Conservation (phyloP, 176 grass and related monocot species). For the Oryza glaberrima region DNA sequence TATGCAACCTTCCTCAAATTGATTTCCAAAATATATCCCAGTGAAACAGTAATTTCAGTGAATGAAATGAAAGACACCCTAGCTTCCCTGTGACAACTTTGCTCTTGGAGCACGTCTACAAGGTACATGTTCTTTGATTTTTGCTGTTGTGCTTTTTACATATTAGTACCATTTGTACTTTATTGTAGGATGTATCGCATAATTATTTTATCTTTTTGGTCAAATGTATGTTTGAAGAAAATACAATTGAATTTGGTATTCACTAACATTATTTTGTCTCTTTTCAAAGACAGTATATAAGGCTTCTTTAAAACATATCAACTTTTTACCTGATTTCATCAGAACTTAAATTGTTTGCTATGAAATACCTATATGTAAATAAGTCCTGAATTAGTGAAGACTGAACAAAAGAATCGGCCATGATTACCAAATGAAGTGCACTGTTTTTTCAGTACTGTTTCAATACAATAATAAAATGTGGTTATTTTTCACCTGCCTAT, state of each 20-base stretch:
- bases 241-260: not conserved
- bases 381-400: too few species aligned
- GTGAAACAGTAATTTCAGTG: conserved; percentile 66
- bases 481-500: too few species aligned
- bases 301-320: not conserved
- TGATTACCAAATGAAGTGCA: too few species aligned
- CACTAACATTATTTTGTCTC: not conserved
- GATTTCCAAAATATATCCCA: conserved; percentile 89
- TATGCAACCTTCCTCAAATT: conserved; percentile 83
- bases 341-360: too few species aligned
- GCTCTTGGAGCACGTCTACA: conserved; percentile 28
- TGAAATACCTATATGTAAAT: too few species aligned
- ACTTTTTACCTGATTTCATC: not conserved
- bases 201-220: not conserved
- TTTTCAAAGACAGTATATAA: not conserved
- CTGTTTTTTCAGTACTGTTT: too few species aligned
- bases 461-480: too few species aligned
- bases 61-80: conserved; percentile 75
- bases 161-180: not conserved
- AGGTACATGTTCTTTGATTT: conserved; percentile 35
- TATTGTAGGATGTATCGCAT: not conserved
- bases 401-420: too few species aligned
- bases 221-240: not conserved
- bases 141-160: not conserved
- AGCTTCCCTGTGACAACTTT: conserved; percentile 45